Conservation (phyloP, 306 rosid genomes). For the Prunus persica region Prunus_persica_NCBIv2 NC_034015.1:670001-670500, state of each 20-base stretch:
- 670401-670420: not conserved
- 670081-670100: not conserved
- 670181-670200: not conserved
- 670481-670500: not conserved
- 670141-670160: not conserved
- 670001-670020: not conserved
- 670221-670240: not conserved
- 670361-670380: not conserved
- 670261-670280: not conserved
- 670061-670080: not conserved
- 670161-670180: not conserved
- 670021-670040: not conserved
- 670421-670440: too few relatives aligned
- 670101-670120: not conserved
- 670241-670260: too few relatives aligned
- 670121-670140: not conserved
- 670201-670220: not conserved
- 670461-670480: not conserved
- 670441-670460: not conserved
- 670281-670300: not conserved
- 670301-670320: too few relatives aligned
- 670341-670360: too few relatives aligned
- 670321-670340: too few relatives aligned
- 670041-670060: not conserved
- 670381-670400: not conserved